phyloP scores from a whole-genome alignment of 768 basidiomycete species.

The Ramaria rubella region DNA sequence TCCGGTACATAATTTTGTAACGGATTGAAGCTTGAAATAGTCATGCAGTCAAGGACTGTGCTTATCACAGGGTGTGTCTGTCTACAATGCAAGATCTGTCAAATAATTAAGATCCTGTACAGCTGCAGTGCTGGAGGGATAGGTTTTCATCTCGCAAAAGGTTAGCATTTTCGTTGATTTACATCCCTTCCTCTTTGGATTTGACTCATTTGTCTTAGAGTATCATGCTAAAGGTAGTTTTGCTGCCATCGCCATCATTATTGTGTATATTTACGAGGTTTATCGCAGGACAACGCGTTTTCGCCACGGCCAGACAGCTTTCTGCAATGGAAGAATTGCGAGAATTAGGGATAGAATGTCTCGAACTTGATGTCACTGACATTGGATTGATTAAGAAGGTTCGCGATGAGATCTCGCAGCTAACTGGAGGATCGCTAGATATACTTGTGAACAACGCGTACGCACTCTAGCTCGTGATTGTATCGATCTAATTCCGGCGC shows the following conservation, averaged over 20 bases:
- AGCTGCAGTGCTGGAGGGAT: conserved; percentile 12
- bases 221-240: conserved; percentile 4
- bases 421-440: conserved; percentile 13
- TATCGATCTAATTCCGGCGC: not conserved
- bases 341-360: conserved; percentile 8
- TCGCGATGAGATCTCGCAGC: not conserved
- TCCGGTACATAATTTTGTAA: no score
- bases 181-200: not conserved
- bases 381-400: conserved; percentile 9
- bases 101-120: not conserved
- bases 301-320: conserved; percentile 16
- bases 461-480: not conserved
- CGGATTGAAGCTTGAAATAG: not conserved
- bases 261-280: not conserved
- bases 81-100: not conserved
- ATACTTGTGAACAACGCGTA: conserved; percentile 20
- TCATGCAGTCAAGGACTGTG: not conserved
- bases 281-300: conserved; percentile 13
- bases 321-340: conserved; percentile 12
- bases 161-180: not conserved
- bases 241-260: not conserved
- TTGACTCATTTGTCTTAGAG: not conserved
- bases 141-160: conserved; percentile 8
- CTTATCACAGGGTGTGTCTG: conserved; percentile 8
- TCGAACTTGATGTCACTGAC: conserved; percentile 15